Evolutionary conservation across 2,329 filamentous ascomycete genomes (phyloP), one percentile per base, ranked within the genome.

Genomic region (Orbilia ellipsospora): DNA sequence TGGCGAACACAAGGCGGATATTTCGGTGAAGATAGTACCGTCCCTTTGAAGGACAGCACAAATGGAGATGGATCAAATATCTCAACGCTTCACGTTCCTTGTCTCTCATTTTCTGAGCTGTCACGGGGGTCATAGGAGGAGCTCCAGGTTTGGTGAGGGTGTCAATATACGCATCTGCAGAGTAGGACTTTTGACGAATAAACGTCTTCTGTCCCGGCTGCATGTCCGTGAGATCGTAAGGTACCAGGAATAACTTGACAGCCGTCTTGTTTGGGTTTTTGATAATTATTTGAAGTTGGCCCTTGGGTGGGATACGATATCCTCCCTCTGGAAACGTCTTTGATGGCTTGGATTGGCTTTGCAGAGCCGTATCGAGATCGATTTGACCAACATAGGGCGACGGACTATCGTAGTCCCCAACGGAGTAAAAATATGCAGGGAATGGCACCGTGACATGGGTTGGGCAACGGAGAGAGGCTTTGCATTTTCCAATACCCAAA

Each of bases 191-290:
- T 83, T 99, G 95, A 31, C 95, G 89, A 75, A 99, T 91, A 79
- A 98, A 98, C 0, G 95, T 99, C 82, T 98, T 98, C 15, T 93
- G 96, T 0, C 93, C 93, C 0, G 93, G 88, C 77, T 95, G 91
- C 94, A 99, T 99, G 61, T 93, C 94, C 0, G 89, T 87, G 0
- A 99, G 85, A 81, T 98, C 93, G 79, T 98, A 99, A 0, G 94
- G 95, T 1, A 99, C 89, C 23, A 98, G 86, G 79, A 98, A 98
- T 0, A 99, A 85, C 82, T 99, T 98, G 65, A 98, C 94, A 0
- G 95, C 95, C 2, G 95, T 98, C 81, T 98, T 98, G 84, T 98
- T 97, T 15, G 94, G 94, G 80, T 98, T 99, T 82, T 98, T 98
- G 81, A 99, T 92, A 77, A 99, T 90, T 77, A 99, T 96, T 80